Base-by-base conservation (phyloP, 1,284 basidiomycete genomes). In the Ustilago xerochloae region DNA sequence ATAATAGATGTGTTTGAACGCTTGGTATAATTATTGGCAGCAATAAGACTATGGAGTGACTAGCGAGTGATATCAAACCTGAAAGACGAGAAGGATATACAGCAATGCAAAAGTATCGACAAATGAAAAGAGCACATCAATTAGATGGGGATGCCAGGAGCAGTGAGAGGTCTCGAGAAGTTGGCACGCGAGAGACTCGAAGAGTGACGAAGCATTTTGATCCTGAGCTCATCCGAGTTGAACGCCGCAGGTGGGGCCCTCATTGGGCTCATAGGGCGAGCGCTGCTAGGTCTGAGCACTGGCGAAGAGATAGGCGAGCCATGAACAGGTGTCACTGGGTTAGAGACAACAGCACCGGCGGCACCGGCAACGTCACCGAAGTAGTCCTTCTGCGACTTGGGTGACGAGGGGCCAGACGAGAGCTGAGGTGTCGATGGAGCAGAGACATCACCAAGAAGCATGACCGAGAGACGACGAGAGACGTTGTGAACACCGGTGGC, bases 171-270 rank as follows among this genome's bases (percentile, higher is more conserved):
- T 5, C 68, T 48, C 4, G 43, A 51, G 15, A 54, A 71, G 63
- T 62, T 61, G 48, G 57, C 26, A 4, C 62, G 57, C 32, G 52
- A 57, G 24, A 57, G 58, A 28, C 45, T 60, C 29, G 48, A 53
- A 16, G 62, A 57, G 58, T 71, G 68, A 20, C 62, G 68, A 24
- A 71, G 68, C 68, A 71, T 71, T 49, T 65, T 71, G 53, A 62
- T 58, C 35, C 68, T 59, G 28, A 71, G 63, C 45, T 71, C 63
- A 29, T 61, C 63, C 47, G 56, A 56, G 46, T 71, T 71, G 54
- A 71, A 71, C 13, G 56, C 53, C 22, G 63, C 68, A 20, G 68
- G 68, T 20, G 68, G 68, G 29, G 68, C 68, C 12, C 54, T 43
- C 57, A 62, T 60, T 1, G 62, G 68, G 58, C 68, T 71, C 45